Percentiles rank a stretch among this genome's conserved stretches.
These are phyloP conservation scores for Lipomyces chichibuensis DNA, from an alignment of 805 yeast species.

Conservation along the genomic window DNA sequence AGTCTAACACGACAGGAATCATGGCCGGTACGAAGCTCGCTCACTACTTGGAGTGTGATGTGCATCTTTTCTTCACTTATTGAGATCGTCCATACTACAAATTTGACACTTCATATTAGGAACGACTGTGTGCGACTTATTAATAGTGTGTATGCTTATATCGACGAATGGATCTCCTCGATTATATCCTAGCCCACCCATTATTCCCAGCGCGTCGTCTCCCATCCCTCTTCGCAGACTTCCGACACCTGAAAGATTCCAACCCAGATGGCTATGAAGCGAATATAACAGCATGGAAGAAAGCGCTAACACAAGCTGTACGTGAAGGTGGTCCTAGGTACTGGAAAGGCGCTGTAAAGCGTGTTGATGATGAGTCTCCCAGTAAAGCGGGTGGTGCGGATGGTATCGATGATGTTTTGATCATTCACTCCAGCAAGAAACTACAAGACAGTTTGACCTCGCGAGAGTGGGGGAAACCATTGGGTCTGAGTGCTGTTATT, in stretches of 20 bases:
- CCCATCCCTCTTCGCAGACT: slow-evolving; percentile 55
- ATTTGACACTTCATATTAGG: background rate
- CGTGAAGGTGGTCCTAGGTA: slow-evolving; percentile 10
- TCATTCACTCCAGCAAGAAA: slow-evolving; percentile 23
- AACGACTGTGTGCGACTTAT: background rate
- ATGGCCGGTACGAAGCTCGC: too few relatives aligned
- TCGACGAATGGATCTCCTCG: slow-evolving; percentile 17
- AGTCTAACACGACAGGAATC: background rate
- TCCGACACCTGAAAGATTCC: slow-evolving; percentile 48
- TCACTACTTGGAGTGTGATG: too few relatives aligned
- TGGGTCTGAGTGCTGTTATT: slow-evolving; percentile 22
- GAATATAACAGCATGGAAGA: slow-evolving; percentile 53
- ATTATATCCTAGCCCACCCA: slow-evolving; percentile 35
- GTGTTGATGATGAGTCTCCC: background rate
- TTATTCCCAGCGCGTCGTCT: slow-evolving; percentile 49
- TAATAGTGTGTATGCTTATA: background rate
- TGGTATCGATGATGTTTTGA: slow-evolving; percentile 10
- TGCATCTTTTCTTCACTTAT: background rate
- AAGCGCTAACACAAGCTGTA: slow-evolving; percentile 43
- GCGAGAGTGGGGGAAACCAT: slow-evolving; percentile 22
- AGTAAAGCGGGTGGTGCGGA: background rate
- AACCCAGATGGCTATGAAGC: slow-evolving; percentile 58
- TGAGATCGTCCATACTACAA: background rate
- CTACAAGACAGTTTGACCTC: slow-evolving; percentile 13
- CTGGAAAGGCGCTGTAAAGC: background rate